phyloP scores from a whole-genome alignment of 805 yeast species.

The Metschnikowia chrysomelidarum region DNA sequence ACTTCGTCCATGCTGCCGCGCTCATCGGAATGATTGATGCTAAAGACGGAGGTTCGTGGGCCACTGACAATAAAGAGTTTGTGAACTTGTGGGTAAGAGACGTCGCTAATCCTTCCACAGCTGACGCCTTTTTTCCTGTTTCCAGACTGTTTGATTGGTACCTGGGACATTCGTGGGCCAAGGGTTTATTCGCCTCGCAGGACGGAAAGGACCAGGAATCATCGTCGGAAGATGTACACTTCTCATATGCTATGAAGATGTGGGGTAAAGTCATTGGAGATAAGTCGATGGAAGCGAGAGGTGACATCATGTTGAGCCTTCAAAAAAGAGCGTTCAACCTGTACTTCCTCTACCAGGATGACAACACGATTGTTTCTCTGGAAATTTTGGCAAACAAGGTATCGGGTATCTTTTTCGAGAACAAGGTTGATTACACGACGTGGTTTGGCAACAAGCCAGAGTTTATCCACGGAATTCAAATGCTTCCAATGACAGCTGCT shows the following conservation, averaged over 20 bases:
- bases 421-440: slow-evolving; percentile 70
- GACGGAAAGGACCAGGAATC: slow-evolving; percentile 76
- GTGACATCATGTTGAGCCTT: slow-evolving; percentile 57
- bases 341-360: slow-evolving; percentile 51
- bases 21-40: slow-evolving; percentile 65
- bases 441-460: slow-evolving; percentile 61
- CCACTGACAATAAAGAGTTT: slow-evolving; percentile 48
- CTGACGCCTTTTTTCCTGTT: slow-evolving; percentile 59
- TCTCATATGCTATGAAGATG: slow-evolving; percentile 63
- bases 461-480: slow-evolving; percentile 76
- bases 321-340: slow-evolving; percentile 52
- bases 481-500: slow-evolving; percentile 68
- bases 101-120: slow-evolving; percentile 57
- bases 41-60: slow-evolving; percentile 59
- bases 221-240: slow-evolving; percentile 68
- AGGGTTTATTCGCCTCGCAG: slow-evolving; percentile 58
- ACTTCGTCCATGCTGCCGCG: slow-evolving; percentile 81
- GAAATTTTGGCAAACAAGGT: slow-evolving; percentile 57
- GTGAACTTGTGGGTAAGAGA: slow-evolving; percentile 63
- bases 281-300: slow-evolving; percentile 49
- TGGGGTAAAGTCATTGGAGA: slow-evolving; percentile 66
- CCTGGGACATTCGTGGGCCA: slow-evolving; percentile 75
- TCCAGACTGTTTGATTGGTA: slow-evolving; percentile 69
- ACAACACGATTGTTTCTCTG: slow-evolving; percentile 46
- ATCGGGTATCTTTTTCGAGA: slow-evolving; percentile 68